These are phyloP conservation scores for Xylaria nigripes DNA, from an alignment of 495 filamentous ascomycete species.

Conservation along the genomic window DNA sequence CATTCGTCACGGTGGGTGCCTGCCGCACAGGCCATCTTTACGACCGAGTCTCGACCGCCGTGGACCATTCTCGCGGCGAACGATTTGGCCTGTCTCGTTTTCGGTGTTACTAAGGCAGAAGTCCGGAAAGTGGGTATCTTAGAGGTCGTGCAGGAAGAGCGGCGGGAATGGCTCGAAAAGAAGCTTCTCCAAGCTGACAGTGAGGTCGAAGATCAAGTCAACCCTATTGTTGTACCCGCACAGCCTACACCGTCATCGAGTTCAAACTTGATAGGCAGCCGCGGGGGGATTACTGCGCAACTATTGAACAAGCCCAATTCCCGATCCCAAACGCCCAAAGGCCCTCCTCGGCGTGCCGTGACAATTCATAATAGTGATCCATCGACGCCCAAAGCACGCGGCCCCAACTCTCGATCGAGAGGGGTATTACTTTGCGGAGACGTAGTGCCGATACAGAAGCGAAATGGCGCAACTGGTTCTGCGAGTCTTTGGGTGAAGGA, in stretches of 20 bases:
- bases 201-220: conserved; percentile 33
- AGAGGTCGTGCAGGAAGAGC: conserved; percentile 84
- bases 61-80: conserved; percentile 98
- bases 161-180: conserved; percentile 80
- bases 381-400: conserved; percentile 45
- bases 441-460: conserved; percentile 92
- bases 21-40: conserved; percentile 91
- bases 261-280: conserved; percentile 49
- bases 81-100: conserved; percentile 89
- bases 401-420: conserved; percentile 59
- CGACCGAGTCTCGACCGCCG: conserved; percentile 75
- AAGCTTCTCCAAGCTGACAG: conserved; percentile 58
- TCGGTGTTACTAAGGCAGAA: conserved; percentile 90
- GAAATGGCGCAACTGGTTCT: conserved; percentile 82
- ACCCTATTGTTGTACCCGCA: conserved; percentile 33
- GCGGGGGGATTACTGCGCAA: conserved; percentile 76
- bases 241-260: conserved; percentile 35
- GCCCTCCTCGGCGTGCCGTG: conserved; percentile 47
- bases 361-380: conserved; percentile 70
- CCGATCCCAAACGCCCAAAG: conserved; percentile 42
- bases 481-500: conserved; percentile 98
- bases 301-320: conserved; percentile 83
- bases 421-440: conserved; percentile 93
- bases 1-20: conserved; percentile 87
- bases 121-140: conserved; percentile 90